phyloP scores from a whole-genome alignment of 2,329 filamentous ascomycete species.

The Pseudogymnoascus sp. region DNA sequence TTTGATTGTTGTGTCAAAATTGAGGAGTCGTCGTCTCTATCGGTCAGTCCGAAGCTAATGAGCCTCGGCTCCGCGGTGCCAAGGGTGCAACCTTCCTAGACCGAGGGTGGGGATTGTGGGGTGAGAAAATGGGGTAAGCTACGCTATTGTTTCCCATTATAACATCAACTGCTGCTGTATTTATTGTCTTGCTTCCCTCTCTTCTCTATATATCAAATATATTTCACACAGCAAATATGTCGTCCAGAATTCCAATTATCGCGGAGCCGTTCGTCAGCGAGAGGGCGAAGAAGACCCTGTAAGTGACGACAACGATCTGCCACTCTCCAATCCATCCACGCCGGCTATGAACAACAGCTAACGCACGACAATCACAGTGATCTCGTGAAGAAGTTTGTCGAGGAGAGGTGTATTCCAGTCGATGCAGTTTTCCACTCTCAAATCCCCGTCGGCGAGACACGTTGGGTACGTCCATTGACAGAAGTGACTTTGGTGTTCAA shows the following conservation, averaged over 20 bases:
- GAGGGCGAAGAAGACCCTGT: constrained; percentile 68
- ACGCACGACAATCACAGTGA: constrained; percentile 36
- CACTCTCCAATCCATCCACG: neutral
- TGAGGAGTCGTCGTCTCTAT: neutral
- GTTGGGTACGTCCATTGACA: constrained; percentile 48
- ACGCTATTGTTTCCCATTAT: constrained; percentile 1
- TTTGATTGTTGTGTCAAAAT: neutral
- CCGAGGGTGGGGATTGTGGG: constrained; percentile 8
- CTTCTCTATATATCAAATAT: constrained; percentile 10
- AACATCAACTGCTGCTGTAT: neutral
- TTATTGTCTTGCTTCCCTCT: neutral
- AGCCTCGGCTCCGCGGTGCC: constrained; percentile 5
- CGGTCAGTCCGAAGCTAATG: constrained; percentile 2
- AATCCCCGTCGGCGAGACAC: constrained; percentile 63
- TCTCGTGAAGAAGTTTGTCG: constrained; percentile 87
- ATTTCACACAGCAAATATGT: constrained; percentile 29
- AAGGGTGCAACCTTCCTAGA: constrained; percentile 5
- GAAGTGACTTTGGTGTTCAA: neutral
- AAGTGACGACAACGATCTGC: constrained; percentile 1
- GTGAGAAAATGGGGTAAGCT: constrained; percentile 8
- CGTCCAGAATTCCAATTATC: constrained; percentile 38
- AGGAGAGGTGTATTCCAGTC: constrained; percentile 86
- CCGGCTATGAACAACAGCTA: constrained; percentile 5
- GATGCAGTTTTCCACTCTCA: constrained; percentile 75
- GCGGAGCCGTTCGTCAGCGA: constrained; percentile 59